Conservation (phyloP, 83 land plant genomes). For the Isoetes engelmannii region DNA sequence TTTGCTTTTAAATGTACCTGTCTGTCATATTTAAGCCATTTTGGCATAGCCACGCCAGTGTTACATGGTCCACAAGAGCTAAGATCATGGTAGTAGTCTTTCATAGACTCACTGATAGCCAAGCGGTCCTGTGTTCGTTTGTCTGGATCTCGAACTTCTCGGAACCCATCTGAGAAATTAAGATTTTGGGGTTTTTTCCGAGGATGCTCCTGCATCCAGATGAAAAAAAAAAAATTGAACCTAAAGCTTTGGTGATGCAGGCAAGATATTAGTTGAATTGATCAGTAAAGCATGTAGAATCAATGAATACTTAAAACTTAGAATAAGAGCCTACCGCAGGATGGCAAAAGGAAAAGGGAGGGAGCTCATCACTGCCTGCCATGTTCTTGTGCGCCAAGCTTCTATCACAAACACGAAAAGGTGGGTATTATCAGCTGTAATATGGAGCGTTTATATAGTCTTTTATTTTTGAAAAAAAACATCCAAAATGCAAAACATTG, state of each 20-base stretch:
- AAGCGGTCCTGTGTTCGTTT: slow-evolving; percentile 16
- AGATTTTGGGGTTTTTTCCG: slow-evolving; percentile 34
- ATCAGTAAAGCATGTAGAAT: background rate
- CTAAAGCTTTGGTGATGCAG: background rate
- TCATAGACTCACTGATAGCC: slow-evolving; percentile 15
- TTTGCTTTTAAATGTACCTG: slow-evolving; percentile 15
- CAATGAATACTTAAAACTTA: background rate
- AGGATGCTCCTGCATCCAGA: slow-evolving; percentile 29
- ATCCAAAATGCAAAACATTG: too few relatives aligned
- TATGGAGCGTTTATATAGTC: too few relatives aligned
- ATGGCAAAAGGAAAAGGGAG: slow-evolving; percentile 36
- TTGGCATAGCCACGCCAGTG: slow-evolving; percentile 20
- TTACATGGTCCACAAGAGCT: slow-evolving; percentile 25
- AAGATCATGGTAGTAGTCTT: slow-evolving; percentile 29
- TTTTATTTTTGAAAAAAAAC: too few relatives aligned
- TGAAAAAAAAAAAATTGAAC: background rate
- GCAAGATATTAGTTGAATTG: background rate
- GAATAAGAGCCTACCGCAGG: slow-evolving; percentile 24
- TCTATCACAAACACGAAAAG: too few relatives aligned
- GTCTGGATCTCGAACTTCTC: slow-evolving; percentile 27
- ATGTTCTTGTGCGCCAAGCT: too few relatives aligned
- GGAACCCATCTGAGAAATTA: slow-evolving; percentile 39
- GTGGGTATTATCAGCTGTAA: too few relatives aligned
- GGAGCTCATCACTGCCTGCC: slow-evolving; percentile 19
- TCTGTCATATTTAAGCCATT: slow-evolving; percentile 38